Base-by-base conservation (phyloP, 75 land plant genomes). In the Cryptomeria japonica region DNA sequence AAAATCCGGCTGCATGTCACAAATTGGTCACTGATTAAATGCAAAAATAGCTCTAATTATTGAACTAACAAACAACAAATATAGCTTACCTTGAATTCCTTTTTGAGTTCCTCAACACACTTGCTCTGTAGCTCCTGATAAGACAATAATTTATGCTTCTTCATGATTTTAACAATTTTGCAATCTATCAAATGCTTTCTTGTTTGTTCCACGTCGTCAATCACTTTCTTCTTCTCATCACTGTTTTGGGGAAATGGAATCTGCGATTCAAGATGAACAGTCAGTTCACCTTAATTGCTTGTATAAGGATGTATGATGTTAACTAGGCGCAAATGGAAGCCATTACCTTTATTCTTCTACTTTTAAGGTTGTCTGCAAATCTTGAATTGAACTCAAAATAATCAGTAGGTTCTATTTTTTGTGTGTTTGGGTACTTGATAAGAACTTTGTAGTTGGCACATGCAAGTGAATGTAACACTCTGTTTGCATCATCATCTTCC, bases 151-250 rank as follows among this genome's bases (percentile, higher is more conserved):
- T 95, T 97, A 32, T 95, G 90, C 75, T 95, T 11, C 53, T 51
- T 51, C 53, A 51, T 51, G 53, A 51, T 51, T 14, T 2, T 1
- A 51, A 51, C 53, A 12, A 51, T 51, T 51, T 14, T 1, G 15
- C 15, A 14, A 47, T 47, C 49, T 47, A 10, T 8, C 8, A 10
- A 7, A 47, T 0, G 0, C 0, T 51, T 90, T 80, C 99, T 88
- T 86, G 95, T 96, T 90, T 97, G 96, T 86, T 96, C 97, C 87
- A 97, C 96, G 89, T 97, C 99, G 87, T 96, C 97, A 70, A 96
- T 95, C 5, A 97, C 97, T 87, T 96, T 97, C 92, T 96, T 97
- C 89, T 96, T 97, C 87, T 97, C 99, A 88, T 97, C 99, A 84
- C 93, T n/a, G n/a, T n/a, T 93, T 36, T 96, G 97, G 38, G 99